These are phyloP conservation scores for Aspergillus ellipticus DNA, from an alignment of 495 filamentous ascomycete genomes.

Conservation along the genomic window DNA sequence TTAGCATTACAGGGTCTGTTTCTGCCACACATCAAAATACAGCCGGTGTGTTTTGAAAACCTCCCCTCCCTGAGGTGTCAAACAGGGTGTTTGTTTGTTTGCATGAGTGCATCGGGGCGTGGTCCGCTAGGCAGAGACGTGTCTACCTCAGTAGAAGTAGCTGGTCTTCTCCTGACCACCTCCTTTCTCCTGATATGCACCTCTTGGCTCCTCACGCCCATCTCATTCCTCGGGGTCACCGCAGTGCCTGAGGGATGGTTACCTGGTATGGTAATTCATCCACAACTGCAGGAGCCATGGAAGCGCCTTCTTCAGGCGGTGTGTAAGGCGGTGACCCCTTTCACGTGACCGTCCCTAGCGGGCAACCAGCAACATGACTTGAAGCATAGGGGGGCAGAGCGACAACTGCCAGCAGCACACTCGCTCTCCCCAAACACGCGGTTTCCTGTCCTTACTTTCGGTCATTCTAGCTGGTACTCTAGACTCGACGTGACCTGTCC, in stretches of 20 bases:
- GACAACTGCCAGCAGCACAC: slow-evolving; percentile 21
- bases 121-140: too few species aligned
- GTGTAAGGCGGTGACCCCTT: slow-evolving; percentile 14
- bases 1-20: slow-evolving; percentile 2
- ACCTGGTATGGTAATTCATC: background rate
- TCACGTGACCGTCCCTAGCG: slow-evolving; percentile 23
- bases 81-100: background rate
- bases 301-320: slow-evolving; percentile 4
- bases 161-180: too few species aligned
- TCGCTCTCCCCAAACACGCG: slow-evolving; percentile 20
- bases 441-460: slow-evolving; percentile 8
- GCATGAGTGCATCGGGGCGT: background rate
- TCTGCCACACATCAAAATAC: background rate
- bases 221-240: too few species aligned
- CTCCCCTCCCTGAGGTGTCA: background rate
- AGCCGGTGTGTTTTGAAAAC: background rate
- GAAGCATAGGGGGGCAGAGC: slow-evolving; percentile 21
- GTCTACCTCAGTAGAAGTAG: too few species aligned
- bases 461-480: slow-evolving; percentile 8
- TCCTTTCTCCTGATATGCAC: background rate
- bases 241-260: background rate
- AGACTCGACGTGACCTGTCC: background rate
- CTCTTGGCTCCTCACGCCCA: too few species aligned
- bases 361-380: slow-evolving; percentile 14
- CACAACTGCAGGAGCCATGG: background rate